Percentiles rank a stretch among this genome's conserved stretches.
These are phyloP conservation scores for Dalbergia oliveri DNA, from an alignment of 306 rosid genomes.

Conservation along the genomic window DNA sequence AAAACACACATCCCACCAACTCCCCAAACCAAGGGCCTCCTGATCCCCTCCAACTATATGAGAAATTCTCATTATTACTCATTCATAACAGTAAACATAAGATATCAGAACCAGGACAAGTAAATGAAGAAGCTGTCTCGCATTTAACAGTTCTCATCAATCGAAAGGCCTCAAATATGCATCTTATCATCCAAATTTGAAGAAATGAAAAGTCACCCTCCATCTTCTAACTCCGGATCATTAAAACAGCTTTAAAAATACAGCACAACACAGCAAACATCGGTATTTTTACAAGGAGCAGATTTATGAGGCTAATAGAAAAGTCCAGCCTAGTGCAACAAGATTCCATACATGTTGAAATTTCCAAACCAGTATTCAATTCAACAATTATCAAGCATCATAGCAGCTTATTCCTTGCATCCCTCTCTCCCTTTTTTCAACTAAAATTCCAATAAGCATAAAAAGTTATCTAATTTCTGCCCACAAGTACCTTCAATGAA, in stretches of 20 bases:
- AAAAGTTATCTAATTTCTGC: constrained; percentile 1
- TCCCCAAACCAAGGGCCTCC: neutral
- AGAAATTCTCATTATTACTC: neutral
- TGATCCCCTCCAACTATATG: neutral
- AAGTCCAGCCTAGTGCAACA: constrained; percentile 7
- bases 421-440: neutral
- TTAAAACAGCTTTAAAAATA: constrained; percentile 8
- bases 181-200: constrained; percentile 7
- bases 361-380: constrained; percentile 5
- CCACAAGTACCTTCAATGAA: neutral
- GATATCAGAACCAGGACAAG: neutral
- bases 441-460: neutral
- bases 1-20: neutral
- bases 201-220: neutral
- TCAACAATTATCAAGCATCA: neutral
- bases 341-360: neutral
- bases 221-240: neutral
- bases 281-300: neutral
- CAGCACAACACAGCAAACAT: neutral
- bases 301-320: neutral
- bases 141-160: neutral
- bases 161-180: neutral
- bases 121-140: neutral
- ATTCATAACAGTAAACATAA: neutral
- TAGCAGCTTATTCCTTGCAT: constrained; percentile 1